These are phyloP conservation scores for Syzygium malaccense DNA, from an alignment of 441 rosid species.

Conservation along the genomic window DNA sequence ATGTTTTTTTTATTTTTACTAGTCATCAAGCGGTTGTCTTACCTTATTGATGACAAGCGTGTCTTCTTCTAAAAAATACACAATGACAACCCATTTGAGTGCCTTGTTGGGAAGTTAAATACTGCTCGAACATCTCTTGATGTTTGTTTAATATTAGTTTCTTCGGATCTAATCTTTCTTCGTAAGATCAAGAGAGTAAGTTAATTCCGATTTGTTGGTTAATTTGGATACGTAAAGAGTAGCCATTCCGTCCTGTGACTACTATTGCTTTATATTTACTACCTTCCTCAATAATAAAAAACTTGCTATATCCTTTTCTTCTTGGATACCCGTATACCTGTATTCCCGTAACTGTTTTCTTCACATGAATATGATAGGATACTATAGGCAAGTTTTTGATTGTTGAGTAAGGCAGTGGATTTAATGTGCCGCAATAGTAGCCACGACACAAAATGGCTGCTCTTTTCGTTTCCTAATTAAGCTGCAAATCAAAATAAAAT, in stretches of 20 bases:
- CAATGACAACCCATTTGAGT: conserved; percentile 41
- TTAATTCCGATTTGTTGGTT: conserved; percentile 23
- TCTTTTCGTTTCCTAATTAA: conserved; percentile 20
- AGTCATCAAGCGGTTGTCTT: conserved; percentile 30
- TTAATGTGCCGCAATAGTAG: conserved; percentile 48
- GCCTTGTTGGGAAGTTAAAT: conserved; percentile 33
- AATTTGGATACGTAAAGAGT: conserved; percentile 17
- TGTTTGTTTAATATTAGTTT: conserved; percentile 15
- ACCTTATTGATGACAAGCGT: conserved; percentile 25
- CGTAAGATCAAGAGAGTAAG: background rate
- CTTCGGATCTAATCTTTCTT: background rate
- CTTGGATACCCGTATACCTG: background rate
- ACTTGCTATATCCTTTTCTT: conserved; percentile 25
- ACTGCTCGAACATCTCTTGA: conserved; percentile 31
- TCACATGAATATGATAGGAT: background rate
- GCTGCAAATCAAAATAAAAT: conserved; percentile 21
- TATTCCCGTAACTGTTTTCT: background rate
- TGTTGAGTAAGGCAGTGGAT: conserved; percentile 41
- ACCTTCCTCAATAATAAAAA: conserved; percentile 40
- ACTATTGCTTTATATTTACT: conserved; percentile 40
- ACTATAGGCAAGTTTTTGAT: conserved; percentile 31
- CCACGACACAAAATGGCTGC: conserved; percentile 20
- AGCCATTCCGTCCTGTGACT: conserved; percentile 22
- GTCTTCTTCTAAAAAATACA: conserved; percentile 25
- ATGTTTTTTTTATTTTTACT: background rate